Evolutionary conservation across 495 filamentous ascomycete species (phyloP).

Genomic region (Cercophora newfieldiana): DNA sequence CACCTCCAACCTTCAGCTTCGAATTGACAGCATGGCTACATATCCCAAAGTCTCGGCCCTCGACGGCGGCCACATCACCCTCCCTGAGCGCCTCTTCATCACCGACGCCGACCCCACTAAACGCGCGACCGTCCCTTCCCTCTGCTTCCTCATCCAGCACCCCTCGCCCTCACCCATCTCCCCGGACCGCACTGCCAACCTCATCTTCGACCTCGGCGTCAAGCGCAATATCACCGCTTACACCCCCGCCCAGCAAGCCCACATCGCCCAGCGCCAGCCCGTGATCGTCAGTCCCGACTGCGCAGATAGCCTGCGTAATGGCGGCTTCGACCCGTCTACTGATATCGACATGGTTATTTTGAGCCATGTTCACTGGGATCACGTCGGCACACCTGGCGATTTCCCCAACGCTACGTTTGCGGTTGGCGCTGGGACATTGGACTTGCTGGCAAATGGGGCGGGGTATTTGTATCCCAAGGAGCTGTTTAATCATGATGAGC

Average conservation of each 20-base stretch:
- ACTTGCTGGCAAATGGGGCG: conserved; percentile 37
- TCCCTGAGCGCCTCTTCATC: conserved; percentile 41
- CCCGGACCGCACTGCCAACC: conserved; percentile 22
- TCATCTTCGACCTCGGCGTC: conserved; percentile 55
- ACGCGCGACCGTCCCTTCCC: conserved; percentile 36
- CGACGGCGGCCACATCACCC: conserved; percentile 34
- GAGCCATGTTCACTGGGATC: conserved; percentile 56
- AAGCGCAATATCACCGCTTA: conserved; percentile 43
- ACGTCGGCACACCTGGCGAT: conserved; percentile 49
- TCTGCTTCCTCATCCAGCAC: conserved; percentile 41
- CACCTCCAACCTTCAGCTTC: neutral
- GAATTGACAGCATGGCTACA: neutral
- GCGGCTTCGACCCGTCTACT: conserved; percentile 25
- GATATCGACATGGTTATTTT: conserved; percentile 49
- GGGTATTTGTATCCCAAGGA: conserved; percentile 31
- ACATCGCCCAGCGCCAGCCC: conserved; percentile 43
- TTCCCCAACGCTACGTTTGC: conserved; percentile 46
- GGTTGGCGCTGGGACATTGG: conserved; percentile 47
- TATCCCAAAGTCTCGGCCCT: conserved; percentile 32
- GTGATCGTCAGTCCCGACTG: conserved; percentile 40
- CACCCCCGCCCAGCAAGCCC: conserved; percentile 36
- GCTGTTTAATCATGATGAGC: conserved; percentile 34
- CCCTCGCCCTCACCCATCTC: neutral
- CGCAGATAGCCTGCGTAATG: conserved; percentile 34
- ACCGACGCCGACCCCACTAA: conserved; percentile 33